Conservation (phyloP, 78 protist species). For the Parvularia atlantis region DNA sequence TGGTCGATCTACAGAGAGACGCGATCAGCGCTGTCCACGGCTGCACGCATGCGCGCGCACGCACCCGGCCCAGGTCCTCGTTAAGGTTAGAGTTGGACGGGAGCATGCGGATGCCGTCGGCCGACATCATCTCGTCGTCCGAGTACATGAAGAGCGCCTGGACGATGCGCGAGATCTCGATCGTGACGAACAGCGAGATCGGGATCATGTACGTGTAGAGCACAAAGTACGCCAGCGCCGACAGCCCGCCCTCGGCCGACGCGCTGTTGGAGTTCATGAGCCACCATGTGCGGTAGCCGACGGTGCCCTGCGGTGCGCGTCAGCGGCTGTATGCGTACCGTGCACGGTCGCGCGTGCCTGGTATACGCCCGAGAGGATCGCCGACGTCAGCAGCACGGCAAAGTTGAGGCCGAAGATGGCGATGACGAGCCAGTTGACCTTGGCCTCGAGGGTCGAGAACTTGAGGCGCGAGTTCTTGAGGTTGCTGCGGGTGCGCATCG, state of each 20-base stretch:
- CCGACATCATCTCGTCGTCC: background rate
- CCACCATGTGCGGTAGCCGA: background rate
- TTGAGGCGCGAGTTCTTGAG: background rate
- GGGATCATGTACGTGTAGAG: constrained; percentile 26
- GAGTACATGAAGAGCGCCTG: background rate
- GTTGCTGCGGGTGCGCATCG: background rate
- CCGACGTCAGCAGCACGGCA: background rate
- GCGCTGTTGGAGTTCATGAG: background rate
- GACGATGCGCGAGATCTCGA: constrained; percentile 4
- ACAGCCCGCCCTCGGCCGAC: background rate
- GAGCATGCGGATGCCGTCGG: background rate
- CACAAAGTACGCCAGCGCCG: background rate
- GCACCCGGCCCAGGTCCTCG: constrained; percentile 23
- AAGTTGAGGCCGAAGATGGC: background rate
- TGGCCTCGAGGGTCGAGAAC: background rate
- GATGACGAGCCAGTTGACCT: background rate
- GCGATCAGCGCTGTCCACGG: too few species aligned
- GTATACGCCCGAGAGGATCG: too few species aligned
- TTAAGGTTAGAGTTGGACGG: constrained; percentile 2
- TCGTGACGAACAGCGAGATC: constrained; percentile 37
- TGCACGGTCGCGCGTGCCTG: too few species aligned
- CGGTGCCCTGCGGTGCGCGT: too few species aligned
- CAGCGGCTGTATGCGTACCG: too few species aligned
- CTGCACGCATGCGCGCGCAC: too few species aligned
- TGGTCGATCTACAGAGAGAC: background rate